These are phyloP conservation scores for Phytophthora syringae DNA, from an alignment of 352 stramenopile genomes.

Conservation along the genomic window DNA sequence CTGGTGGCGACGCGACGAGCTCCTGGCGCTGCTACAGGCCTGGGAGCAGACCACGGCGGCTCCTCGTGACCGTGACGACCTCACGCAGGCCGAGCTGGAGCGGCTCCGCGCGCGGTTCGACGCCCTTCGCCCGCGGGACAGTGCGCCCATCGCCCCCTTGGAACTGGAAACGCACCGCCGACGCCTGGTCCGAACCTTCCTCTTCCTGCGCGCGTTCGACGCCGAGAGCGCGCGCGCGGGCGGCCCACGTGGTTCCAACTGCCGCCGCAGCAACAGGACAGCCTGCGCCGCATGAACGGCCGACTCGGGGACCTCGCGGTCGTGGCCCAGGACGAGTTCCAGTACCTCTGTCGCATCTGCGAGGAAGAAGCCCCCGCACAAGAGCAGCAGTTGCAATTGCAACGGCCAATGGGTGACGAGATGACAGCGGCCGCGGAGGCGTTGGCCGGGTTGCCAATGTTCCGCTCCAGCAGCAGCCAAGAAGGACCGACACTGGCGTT, in stretches of 20 bases:
- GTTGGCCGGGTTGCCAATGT: slow-evolving; percentile 41
- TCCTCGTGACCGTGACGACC: slow-evolving; percentile 40
- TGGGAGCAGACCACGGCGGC: slow-evolving; percentile 32
- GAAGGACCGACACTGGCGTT: slow-evolving; percentile 15
- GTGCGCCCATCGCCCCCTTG: slow-evolving; percentile 5
- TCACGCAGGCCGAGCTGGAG: slow-evolving; percentile 22
- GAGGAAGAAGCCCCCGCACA: slow-evolving; percentile 9
- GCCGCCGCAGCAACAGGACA: slow-evolving; percentile 26
- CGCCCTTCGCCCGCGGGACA: slow-evolving; percentile 26
- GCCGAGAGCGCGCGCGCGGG: slow-evolving; percentile 8
- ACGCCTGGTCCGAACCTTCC: slow-evolving; percentile 37
- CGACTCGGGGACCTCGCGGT: slow-evolving; percentile 29
- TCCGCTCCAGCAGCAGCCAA: slow-evolving; percentile 3
- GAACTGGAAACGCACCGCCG: slow-evolving; percentile 40
- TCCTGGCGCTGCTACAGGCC: slow-evolving; percentile 37
- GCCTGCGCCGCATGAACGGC: slow-evolving; percentile 31
- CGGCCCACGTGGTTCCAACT: slow-evolving; percentile 39
- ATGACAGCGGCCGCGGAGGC: slow-evolving; percentile 45
- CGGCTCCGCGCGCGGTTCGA: slow-evolving; percentile 26
- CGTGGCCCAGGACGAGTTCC: slow-evolving; percentile 29
- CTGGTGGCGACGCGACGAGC: slow-evolving; percentile 44
- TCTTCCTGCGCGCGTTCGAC: slow-evolving; percentile 37
- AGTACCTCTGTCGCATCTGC: slow-evolving; percentile 30
- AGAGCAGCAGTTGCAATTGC: not conserved
- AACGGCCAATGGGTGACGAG: slow-evolving; percentile 29